These are phyloP conservation scores for Clarireedia paspali DNA, from an alignment of 2,329 filamentous ascomycete species.

Conservation along the genomic window DNA sequence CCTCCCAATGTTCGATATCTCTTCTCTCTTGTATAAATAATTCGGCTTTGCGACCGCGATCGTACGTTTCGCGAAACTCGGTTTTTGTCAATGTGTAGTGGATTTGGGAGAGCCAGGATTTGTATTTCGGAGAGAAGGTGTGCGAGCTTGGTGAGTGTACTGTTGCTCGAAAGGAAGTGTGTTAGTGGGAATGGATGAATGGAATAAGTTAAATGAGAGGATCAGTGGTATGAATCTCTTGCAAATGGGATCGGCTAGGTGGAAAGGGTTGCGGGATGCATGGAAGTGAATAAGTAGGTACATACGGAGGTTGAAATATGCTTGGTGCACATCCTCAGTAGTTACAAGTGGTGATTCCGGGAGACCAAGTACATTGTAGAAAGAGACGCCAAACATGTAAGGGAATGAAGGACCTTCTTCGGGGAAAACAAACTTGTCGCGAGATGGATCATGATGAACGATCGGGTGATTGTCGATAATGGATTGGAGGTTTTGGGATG, in stretches of 20 bases:
- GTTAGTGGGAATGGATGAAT: not conserved
- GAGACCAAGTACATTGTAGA: not conserved
- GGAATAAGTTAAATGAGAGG: not conserved
- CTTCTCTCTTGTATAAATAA: not conserved
- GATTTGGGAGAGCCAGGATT: not conserved
- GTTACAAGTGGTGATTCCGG: not conserved
- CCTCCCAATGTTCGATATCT: not conserved
- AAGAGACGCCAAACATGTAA: not conserved
- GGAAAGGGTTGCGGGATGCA: too few relatives aligned
- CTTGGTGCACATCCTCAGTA: not conserved
- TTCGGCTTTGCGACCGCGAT: not conserved
- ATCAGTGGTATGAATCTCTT: not conserved
- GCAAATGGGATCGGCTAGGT: too few relatives aligned
- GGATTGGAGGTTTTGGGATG: too few relatives aligned
- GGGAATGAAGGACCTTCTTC: not conserved
- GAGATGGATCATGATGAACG: not conserved
- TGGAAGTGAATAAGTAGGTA: not conserved
- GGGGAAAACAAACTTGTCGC: not conserved
- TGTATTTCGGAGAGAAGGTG: not conserved
- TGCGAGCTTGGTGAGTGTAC: not conserved
- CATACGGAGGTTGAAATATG: not conserved
- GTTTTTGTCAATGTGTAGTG: not conserved
- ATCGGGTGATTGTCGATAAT: too few relatives aligned
- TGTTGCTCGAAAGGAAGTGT: not conserved
- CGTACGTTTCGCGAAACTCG: not conserved